These are phyloP conservation scores for Fusarium illudens DNA, from an alignment of 2,329 filamentous ascomycete genomes.

Conservation along the genomic window DNA sequence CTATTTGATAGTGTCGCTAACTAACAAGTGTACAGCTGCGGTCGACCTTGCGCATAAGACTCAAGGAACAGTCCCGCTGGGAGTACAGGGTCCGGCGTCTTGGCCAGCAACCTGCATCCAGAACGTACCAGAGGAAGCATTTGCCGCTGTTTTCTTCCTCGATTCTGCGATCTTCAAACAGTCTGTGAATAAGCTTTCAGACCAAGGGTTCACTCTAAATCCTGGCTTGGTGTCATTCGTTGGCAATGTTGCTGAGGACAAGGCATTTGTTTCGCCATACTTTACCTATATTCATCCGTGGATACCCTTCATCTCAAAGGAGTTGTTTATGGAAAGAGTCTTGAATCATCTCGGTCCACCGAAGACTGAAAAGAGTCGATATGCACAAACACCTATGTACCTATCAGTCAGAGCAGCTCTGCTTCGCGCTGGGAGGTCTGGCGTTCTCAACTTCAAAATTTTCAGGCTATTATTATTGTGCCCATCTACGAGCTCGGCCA, in stretches of 20 bases:
- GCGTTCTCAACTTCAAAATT: background rate
- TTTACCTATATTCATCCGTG: background rate
- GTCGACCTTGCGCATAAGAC: background rate
- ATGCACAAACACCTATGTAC: background rate
- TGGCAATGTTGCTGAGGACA: background rate
- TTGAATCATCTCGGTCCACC: background rate
- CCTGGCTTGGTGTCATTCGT: background rate
- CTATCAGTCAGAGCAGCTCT: background rate
- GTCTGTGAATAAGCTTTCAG: background rate
- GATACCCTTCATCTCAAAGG: background rate
- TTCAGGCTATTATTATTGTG: background rate
- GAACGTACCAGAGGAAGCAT: background rate
- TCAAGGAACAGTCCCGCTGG: background rate
- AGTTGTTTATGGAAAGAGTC: background rate
- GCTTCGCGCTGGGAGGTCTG: background rate
- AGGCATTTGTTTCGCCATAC: background rate
- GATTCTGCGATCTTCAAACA: background rate
- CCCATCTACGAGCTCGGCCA: background rate
- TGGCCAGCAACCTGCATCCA: background rate
- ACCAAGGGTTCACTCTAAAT: background rate
- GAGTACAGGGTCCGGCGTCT: background rate
- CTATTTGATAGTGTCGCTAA: background rate
- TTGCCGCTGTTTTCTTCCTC: background rate
- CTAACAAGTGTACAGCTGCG: background rate
- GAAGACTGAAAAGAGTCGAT: background rate